Evolutionary conservation across 2,329 filamentous ascomycete genomes (phyloP), one percentile per base, ranked within the genome.

Genomic region (Seiridium cupressi): DNA sequence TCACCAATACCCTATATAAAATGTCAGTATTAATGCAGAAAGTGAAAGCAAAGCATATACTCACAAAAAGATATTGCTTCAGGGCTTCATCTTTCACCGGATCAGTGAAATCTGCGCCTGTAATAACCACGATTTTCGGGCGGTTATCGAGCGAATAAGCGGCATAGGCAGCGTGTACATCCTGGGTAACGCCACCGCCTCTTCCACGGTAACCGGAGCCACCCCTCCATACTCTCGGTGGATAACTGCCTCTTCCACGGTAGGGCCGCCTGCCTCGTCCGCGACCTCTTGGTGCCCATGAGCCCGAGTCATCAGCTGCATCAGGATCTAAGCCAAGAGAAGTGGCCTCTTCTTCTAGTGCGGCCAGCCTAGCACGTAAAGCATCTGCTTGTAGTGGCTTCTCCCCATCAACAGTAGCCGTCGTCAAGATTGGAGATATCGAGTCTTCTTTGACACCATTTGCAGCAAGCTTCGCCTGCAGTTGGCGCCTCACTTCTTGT

Each of bases 81-180:
- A 94, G 77, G 35, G 81, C 80, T 73, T 93, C 90, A 64, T 93
- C 88, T 68, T 85, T 85, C 36, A 83, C 82, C 1, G 83, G 70
- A 11, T 79, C 79, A 3, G 87, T 86, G 69, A 89, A 87, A 73
- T 87, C 86, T 9, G 86, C 81, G 3, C 86, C 89, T 6, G 81
- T 80, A 32, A 94, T 75, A 5, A 84, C 81, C 8, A 95, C 78
- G 62, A 82, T 87, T 70, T 84, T 89, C 0, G 91, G 88, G 49
- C 91, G 81, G 71, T 93, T 93, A 69, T 95, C 91, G 31, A 95
- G 79, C 18, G 89, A 88, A 65, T 88, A 89, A 38, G 82, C 81
- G 3, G 81, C 84, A 65, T 87, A 87, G 1, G 81, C 82, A 3
- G 82, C 81, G 6, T 74, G 73, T 35, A 72, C 70, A 48, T 74